Evolutionary conservation across 1,139 yeast species (phyloP), one percentile per base, ranked within the genome.

Genomic region (Candida sp.): DNA sequence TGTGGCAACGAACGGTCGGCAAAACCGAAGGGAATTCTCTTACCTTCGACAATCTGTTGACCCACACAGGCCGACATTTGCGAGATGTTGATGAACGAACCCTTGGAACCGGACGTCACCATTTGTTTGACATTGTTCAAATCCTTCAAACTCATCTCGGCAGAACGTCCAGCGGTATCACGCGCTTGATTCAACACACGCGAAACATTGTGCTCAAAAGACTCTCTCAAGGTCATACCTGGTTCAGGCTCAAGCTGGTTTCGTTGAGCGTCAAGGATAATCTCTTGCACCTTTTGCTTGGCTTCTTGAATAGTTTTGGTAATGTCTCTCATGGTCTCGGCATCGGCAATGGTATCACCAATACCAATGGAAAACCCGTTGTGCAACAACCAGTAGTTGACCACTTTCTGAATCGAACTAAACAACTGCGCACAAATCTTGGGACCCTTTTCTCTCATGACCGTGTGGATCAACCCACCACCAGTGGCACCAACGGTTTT

Each of bases 1-100:
- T 96, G 99, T 12, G 99, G 99, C 65, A 96, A 78, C 1, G 98
- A 88, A 75, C 99, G 88, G 69, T 94, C 98, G 42, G 91, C 85
- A 69, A 96, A 96, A 39, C 99, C 99, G 65, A 89, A 94, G 34
- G 98, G 96, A 77, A 96, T 94, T 83, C 99, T 96, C 72, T 91
- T 94, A 83, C 99, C 99, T 77, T 94, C 99, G 45, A 96, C 99
- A 75, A 96, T 94, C 70, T 96, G 99, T 75, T 96, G 99, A 64
- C 99, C 99, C 32, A 94, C 99, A 88, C 99, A 94, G 6, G 99
- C 99, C 46, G 98, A 92, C 99, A 96, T 96, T 77, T 93, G 99
- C 28, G 99, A 96, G 70, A 96, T 94, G 70, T 96, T 96, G 70
- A 96, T 96, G 70, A 93, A 94, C 11, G 99, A 96, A 80, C 99